Evolutionary conservation across 2,329 filamentous ascomycete genomes (phyloP).

Genomic region (Tolypocladium endophyticum): DNA sequence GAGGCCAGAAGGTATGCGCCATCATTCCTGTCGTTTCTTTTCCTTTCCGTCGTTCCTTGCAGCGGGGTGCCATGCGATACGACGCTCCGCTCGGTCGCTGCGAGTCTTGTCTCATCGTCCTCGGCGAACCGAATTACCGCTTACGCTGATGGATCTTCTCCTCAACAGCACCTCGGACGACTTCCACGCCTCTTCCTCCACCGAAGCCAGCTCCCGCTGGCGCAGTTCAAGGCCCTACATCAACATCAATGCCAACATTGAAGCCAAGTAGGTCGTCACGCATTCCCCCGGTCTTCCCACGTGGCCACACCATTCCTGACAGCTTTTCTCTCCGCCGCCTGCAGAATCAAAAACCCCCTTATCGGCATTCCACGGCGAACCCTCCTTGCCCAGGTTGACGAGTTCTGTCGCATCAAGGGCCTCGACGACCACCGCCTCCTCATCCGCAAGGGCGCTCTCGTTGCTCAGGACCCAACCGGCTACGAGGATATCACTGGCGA

Average conservation of each 20-base stretch:
- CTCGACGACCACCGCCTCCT: slow-evolving; percentile 47
- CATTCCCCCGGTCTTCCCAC: neutral
- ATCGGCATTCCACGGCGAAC: slow-evolving; percentile 38
- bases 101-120: neutral
- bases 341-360: slow-evolving; percentile 35
- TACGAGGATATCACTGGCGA: slow-evolving; percentile 50
- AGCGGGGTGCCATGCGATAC: slow-evolving; percentile 2
- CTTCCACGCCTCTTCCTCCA: slow-evolving; percentile 17
- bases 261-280: slow-evolving; percentile 28
- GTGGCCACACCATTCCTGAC: slow-evolving; percentile 7
- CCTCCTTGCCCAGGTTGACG: slow-evolving; percentile 45
- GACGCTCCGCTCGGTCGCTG: neutral
- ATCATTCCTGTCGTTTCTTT: neutral
- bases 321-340: neutral
- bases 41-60: neutral
- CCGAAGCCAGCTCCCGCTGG: slow-evolving; percentile 24
- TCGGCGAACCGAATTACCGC: neutral
- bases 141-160: neutral
- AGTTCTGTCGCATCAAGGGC: slow-evolving; percentile 50
- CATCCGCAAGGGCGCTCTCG: slow-evolving; percentile 59
- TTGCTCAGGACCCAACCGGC: slow-evolving; percentile 57
- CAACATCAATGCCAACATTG: slow-evolving; percentile 34
- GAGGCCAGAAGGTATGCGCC: slow-evolving; percentile 1
- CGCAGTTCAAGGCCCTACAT: slow-evolving; percentile 20
- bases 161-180: slow-evolving; percentile 13